Base-by-base conservation (phyloP, 345 rosid genomes). In the Hibiscus tridactylites region DNA sequence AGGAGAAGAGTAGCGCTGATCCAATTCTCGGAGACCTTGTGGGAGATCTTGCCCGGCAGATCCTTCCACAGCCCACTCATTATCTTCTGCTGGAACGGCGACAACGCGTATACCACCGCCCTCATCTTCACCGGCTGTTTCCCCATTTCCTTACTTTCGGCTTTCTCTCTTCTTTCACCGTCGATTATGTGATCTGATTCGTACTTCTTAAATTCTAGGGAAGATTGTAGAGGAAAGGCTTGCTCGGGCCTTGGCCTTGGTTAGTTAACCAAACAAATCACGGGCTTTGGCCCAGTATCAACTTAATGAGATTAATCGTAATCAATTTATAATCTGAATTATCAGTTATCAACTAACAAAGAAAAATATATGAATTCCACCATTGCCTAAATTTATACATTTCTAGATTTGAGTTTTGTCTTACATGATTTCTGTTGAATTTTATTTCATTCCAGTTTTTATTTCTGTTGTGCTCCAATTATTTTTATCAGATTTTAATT, bases 1-100 rank as follows among this genome's bases (percentile, higher is more conserved):
- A 89, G 83, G 47, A 89, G 84, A 64, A 87, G 87, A 42, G 77
- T 59, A 78, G 91, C 80, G 81, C 80, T 83, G 84, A 85, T 77
- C 93, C 93, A 88, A 75, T 87, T 88, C 75, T 89, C 93, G 65
- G 89, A 73, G 78, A 89, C 80, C 82, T 89, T 89, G 85, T 89
- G 93, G 53, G 77, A 78, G 81, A 89, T 80, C 93, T 89, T 89
- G 21, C 21, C 49, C 0, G 87, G 78, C 16, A 87, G 71, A 79
- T 89, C 91, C 11, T 82, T 87, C 85, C 87, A 89, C 2, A 89
- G 85, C 2, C 93, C 91, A 3, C 75, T 6, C 91, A 89, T 84
- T 7, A 80, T 61, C 85, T 87, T 85, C 82, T 89, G 89, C 69
- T 89, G 93, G 70, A 89, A 89, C 44, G 89, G 93, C 29, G 93